Evolutionary conservation across 2,329 filamentous ascomycete genomes (phyloP), one percentile per base, ranked within the genome.

Genomic region (Monilinia fructigena): DNA sequence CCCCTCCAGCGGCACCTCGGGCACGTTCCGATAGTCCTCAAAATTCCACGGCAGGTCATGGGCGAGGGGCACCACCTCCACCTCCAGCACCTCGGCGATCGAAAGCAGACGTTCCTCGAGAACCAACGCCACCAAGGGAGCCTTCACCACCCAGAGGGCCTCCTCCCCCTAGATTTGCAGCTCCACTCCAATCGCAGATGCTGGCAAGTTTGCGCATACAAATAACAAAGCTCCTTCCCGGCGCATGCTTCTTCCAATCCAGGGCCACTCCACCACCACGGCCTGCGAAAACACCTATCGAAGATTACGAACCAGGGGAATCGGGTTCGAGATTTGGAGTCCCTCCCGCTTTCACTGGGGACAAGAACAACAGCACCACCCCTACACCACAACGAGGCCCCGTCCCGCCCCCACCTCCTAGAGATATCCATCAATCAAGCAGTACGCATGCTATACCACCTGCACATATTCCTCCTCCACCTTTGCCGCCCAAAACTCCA

Each of bases 121-220:
- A 82, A 69, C 78, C 80, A n/a, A 80, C 83, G 80, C 86, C 90
- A n/a, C 85, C 89, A 40, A 83, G 88, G 74, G 89, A 92, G 68
- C 85, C 89, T 18, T 87, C 89, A 18, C 91, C 92, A 16, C 86
- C 88, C 23, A 74, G 76, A 66, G 77, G 79, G 35, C 83, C 83
- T 12, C 85, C 87, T 28, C 85, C 88, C 62, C 86, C 86, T 11
- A 85, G 83, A 72, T 98, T 96, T 80, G 85, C 88, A 70, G 94
- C 92, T 11, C 95, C 95, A 55, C 95, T 45, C 91, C 94, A 2
- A 79, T 98, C 68, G 87, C 92, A 65, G 93, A 97, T 77, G 95
- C 95, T 67, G 95, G 95, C 48, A 96, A 92, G 78, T 95, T 87
- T 75, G 92, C 90, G 4, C 83, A 88, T 69, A 77, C 81, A 40